A percentile compares a stretch with the other conserved stretches of the same genome.
These are phyloP conservation scores for Cafeteria roenbergensis DNA, from an alignment of 108 stramenopile genomes.

Conservation along the genomic window DNA sequence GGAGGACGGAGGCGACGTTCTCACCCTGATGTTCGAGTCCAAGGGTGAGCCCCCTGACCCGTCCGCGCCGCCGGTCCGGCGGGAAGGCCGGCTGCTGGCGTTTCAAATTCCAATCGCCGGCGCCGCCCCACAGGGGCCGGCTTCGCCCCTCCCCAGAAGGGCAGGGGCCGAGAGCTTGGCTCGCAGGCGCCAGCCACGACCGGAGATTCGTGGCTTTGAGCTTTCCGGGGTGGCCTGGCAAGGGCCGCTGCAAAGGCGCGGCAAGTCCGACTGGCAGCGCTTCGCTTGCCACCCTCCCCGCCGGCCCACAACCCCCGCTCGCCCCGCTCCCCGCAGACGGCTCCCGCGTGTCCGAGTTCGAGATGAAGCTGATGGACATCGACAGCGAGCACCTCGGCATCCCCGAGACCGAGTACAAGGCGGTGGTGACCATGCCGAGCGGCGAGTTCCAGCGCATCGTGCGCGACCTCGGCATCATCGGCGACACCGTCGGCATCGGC, in stretches of 20 bases:
- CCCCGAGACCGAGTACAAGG: constrained; percentile 96
- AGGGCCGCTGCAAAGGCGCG: too few species aligned
- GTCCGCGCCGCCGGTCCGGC: background rate
- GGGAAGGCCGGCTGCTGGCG: too few species aligned
- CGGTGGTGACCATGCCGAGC: constrained; percentile 80
- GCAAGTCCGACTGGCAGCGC: too few species aligned
- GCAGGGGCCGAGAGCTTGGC: too few species aligned
- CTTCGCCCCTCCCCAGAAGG: too few species aligned
- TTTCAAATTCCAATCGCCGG: too few species aligned
- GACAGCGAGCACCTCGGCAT: constrained; percentile 90
- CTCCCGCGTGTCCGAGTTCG: constrained; percentile 82
- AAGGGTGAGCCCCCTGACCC: constrained; percentile 40
- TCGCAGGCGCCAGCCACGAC: too few species aligned
- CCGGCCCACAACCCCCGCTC: background rate
- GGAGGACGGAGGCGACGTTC: constrained; percentile 69
- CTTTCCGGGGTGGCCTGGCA: too few species aligned
- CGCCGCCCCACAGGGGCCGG: too few species aligned
- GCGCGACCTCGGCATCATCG: constrained; percentile 83
- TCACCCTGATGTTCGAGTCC: constrained; percentile 83
- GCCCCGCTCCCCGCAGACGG: constrained; percentile 5
- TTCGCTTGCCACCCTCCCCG: too few species aligned
- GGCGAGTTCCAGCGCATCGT: constrained; percentile 92
- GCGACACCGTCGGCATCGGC: constrained; percentile 86
- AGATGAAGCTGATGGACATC: constrained; percentile 97
- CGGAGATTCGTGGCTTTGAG: too few species aligned